These are phyloP conservation scores for Neurospora sp. DNA, from an alignment of 495 filamentous ascomycete species.

Conservation along the genomic window DNA sequence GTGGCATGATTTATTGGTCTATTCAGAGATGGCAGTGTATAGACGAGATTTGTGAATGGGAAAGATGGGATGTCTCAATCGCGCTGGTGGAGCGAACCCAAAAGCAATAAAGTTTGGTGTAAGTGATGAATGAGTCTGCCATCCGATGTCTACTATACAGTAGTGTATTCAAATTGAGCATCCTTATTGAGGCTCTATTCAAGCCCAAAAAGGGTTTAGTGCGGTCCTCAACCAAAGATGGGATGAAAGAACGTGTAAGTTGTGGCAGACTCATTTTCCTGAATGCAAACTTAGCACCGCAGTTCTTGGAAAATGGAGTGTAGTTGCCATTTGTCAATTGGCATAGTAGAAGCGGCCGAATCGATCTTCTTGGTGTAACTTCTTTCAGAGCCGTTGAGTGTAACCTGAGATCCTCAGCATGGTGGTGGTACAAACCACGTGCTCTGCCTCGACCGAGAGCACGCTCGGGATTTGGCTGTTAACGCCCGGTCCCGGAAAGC, in stretches of 20 bases:
- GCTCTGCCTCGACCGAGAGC: not conserved
- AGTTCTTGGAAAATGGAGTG: not conserved
- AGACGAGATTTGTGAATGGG: not conserved
- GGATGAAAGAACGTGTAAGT: not conserved
- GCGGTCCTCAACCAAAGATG: not conserved
- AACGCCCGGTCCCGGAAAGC: not conserved
- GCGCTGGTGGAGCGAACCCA: not conserved
- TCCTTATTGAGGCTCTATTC: conserved; percentile 27
- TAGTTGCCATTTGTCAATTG: not conserved
- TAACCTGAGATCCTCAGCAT: not conserved
- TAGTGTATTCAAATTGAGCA: not conserved
- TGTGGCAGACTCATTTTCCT: not conserved
- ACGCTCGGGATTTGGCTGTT: not conserved
- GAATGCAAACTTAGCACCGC: not conserved
- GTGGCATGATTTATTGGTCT: conserved; percentile 4
- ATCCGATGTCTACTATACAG: not conserved
- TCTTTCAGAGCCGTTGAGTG: not conserved
- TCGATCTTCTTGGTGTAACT: not conserved
- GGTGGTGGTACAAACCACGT: not conserved
- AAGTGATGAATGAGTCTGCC: not conserved
- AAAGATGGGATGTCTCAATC: not conserved
- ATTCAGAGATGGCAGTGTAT: not conserved
- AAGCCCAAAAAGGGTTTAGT: conserved; percentile 19
- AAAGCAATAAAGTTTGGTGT: not conserved
- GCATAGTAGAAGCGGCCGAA: not conserved